These are phyloP conservation scores for Dothiorella sarmentorum DNA, from an alignment of 2,329 filamentous ascomycete genomes.

Conservation along the genomic window DNA sequence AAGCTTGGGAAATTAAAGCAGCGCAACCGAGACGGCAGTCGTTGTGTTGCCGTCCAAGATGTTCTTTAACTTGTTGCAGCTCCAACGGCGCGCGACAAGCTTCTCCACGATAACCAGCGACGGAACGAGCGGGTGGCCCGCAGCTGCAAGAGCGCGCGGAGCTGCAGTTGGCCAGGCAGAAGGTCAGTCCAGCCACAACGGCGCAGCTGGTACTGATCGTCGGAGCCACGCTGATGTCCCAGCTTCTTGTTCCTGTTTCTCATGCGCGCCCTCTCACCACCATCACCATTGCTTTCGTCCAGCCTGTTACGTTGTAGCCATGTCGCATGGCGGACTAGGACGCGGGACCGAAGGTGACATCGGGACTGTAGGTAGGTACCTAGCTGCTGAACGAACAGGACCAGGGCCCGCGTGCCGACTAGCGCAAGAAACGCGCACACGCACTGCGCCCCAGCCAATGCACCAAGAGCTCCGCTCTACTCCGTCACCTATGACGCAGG, in stretches of 20 bases:
- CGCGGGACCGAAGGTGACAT: not conserved
- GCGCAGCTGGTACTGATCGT: too few species aligned
- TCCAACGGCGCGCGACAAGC: not conserved
- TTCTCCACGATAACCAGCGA: not conserved
- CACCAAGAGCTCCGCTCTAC: not conserved
- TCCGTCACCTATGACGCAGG: not conserved
- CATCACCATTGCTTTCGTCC: too few species aligned
- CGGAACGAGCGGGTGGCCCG: constrained; percentile 4
- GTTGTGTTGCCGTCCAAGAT: not conserved
- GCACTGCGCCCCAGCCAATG: not conserved
- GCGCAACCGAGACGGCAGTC: not conserved
- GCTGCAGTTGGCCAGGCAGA: constrained; percentile 10
- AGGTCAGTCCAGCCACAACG: constrained; percentile 2
- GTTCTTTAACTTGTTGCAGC: too few species aligned
- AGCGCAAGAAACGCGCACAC: not conserved
- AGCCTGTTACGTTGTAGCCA: too few species aligned
- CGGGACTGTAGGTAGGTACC: not conserved
- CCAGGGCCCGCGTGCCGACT: not conserved
- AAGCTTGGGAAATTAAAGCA: not conserved
- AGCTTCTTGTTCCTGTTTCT: too few species aligned
- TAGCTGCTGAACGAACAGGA: too few species aligned
- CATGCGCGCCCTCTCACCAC: too few species aligned
- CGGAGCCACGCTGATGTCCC: too few species aligned
- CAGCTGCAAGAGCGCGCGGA: not conserved
- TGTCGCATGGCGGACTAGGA: not conserved